Evolutionary conservation across 495 filamentous ascomycete species (phyloP).

Genomic region (Neurospora sublineolata): DNA sequence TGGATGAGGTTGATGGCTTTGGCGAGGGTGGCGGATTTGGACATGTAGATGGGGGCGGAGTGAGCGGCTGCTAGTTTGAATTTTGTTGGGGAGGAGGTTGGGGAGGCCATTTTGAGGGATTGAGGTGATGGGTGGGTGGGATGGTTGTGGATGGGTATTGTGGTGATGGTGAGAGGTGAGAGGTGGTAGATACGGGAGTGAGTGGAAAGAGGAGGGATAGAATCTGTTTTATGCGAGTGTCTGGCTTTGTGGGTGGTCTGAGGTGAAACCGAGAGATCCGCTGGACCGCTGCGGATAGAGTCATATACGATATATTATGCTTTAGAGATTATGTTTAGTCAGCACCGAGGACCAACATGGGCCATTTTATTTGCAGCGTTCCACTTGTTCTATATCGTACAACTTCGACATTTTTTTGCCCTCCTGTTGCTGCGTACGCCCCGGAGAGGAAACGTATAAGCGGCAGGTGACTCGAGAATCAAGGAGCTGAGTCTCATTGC

Average conservation of each 20-base stretch:
- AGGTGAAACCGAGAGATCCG: background rate
- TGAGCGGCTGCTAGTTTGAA: conserved; percentile 24
- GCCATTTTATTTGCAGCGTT: background rate
- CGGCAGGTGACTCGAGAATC: background rate
- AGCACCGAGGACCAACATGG: background rate
- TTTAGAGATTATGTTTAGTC: background rate
- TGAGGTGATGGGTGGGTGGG: background rate
- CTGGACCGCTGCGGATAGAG: background rate
- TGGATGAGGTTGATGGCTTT: conserved; percentile 21
- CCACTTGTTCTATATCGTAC: background rate
- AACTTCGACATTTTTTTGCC: background rate
- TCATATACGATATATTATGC: background rate
- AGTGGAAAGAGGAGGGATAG: background rate
- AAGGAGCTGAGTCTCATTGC: background rate
- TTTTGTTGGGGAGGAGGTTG: conserved; percentile 10
- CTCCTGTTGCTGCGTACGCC: background rate
- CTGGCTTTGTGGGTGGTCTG: background rate
- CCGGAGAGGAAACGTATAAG: background rate
- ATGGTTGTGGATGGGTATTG: background rate
- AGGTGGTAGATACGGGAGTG: background rate
- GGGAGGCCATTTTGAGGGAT: background rate
- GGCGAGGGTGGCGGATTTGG: conserved; percentile 20
- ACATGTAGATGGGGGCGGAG: conserved; percentile 26
- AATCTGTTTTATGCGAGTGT: background rate
- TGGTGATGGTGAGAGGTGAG: background rate